Conservation (phyloP, 1,139 yeast species). For the Eremothecium sinecaudum region DNA sequence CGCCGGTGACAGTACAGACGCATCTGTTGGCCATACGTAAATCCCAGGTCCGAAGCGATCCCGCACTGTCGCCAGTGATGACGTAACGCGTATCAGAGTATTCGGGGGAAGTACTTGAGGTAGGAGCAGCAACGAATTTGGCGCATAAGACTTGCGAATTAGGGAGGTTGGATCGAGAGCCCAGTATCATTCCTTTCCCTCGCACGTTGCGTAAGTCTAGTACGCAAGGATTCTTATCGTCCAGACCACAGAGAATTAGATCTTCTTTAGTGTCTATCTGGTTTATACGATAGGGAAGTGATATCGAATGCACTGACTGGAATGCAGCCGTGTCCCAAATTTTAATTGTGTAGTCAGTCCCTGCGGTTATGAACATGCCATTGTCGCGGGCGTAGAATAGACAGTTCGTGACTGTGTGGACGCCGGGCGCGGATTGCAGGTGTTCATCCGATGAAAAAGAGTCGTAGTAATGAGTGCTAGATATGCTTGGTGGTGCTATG, state of each 20-base stretch:
- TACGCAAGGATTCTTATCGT: slow-evolving; percentile 59
- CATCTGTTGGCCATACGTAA: slow-evolving; percentile 17
- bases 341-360: slow-evolving; percentile 69
- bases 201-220: slow-evolving; percentile 66
- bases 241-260: slow-evolving; percentile 60
- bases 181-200: slow-evolving; percentile 19
- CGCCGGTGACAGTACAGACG: slow-evolving; percentile 12
- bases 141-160: slow-evolving; percentile 54
- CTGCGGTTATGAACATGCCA: slow-evolving; percentile 76
- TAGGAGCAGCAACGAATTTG: slow-evolving; percentile 57
- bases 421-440: slow-evolving; percentile 1
- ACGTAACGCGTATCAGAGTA: slow-evolving; percentile 35
- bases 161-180: slow-evolving; percentile 12
- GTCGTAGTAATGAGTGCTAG: neutral
- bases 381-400: slow-evolving; percentile 88
- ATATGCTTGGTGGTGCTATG: neutral
- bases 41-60: slow-evolving; percentile 37
- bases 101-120: slow-evolving; percentile 20
- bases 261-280: slow-evolving; percentile 43
- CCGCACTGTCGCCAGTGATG: slow-evolving; percentile 73
- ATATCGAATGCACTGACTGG: slow-evolving; percentile 55
- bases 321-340: slow-evolving; percentile 73
- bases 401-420: slow-evolving; percentile 54
- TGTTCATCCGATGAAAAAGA: neutral
- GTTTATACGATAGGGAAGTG: slow-evolving; percentile 42